Base-by-base conservation (phyloP, 352 stramenopile genomes). In the Globisporangium iwayamae region DNA sequence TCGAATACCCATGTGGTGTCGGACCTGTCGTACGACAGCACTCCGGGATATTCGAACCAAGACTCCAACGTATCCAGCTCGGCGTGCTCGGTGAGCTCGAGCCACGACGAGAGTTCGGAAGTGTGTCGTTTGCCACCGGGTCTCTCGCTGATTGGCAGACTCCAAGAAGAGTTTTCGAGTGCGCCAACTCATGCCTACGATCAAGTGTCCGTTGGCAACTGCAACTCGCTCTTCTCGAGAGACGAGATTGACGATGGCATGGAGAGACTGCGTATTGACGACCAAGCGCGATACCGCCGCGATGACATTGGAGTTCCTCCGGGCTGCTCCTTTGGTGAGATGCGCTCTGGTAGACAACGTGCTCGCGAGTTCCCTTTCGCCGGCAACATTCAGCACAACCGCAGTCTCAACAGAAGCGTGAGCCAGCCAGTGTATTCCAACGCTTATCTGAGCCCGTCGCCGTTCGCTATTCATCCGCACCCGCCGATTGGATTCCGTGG, bases 161-260 rank as follows among this genome's bases (percentile, higher is more conserved):
- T 93, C 25, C 81, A 94, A 75, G 83, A 91, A 63, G 85, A 93
- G 53, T 93, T 94, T 32, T 79, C 85, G 14, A 71, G 83, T 25
- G 91, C 79, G 0, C 85, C 85, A 56, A 89, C 81, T 2, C 82
- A 74, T 0, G 78, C 87, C 30, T 93, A 85, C 47, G 81, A 75
- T 20, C 32, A 46, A 10, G 57, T 61, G 7, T 7, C 56, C 20
- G 54, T 28, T 2, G 46, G 16, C 16, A 57, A 25, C 10, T 30
- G 20, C 43, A 59, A 52, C 50, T 58, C 63, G 2, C n/a, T 60
- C 18, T 68, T 64, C 56, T 9, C 36, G 10, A 51, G 53, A 36
- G 50, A 46, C 41, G 50, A 48, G 46, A 22, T 47, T 32, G 56
- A 60, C 41, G 48, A 60, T 14, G 25, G 46, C 3, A 60, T 68